These are phyloP conservation scores for Stellera chamaejasme DNA, from an alignment of 345 rosid genomes.

Conservation along the genomic window DNA sequence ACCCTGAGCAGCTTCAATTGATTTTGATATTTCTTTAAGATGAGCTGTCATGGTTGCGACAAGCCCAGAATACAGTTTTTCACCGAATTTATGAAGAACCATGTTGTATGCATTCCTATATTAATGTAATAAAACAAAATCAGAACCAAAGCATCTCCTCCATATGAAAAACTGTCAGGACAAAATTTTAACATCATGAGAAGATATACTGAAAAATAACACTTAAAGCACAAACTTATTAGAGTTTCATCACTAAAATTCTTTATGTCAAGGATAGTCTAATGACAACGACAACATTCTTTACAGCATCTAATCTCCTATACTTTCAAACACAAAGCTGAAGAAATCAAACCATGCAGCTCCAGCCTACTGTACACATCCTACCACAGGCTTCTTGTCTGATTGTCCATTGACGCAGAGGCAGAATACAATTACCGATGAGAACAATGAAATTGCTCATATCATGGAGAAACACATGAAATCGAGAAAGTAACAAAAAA, in stretches of 20 bases:
- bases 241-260: not conserved
- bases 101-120: slow-evolving; percentile 94
- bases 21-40: slow-evolving; percentile 71
- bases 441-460: too few relatives aligned
- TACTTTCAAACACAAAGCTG: too few relatives aligned
- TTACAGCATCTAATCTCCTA: too few relatives aligned
- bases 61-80: slow-evolving; percentile 74
- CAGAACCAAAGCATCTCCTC: not conserved
- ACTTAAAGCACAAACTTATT: not conserved
- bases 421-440: too few relatives aligned
- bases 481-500: too few relatives aligned
- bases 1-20: slow-evolving; percentile 88
- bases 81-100: slow-evolving; percentile 98
- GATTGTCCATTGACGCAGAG: too few relatives aligned
- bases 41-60: slow-evolving; percentile 84
- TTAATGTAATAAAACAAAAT: slow-evolving; percentile 9
- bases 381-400: too few relatives aligned
- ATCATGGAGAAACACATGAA: too few relatives aligned
- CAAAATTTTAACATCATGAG: not conserved
- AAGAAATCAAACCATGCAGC: too few relatives aligned
- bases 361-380: too few relatives aligned
- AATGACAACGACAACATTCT: too few relatives aligned
- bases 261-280: too few relatives aligned
- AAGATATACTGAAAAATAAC: not conserved
- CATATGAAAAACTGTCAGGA: not conserved